Evolutionary conservation across 2,329 filamentous ascomycete genomes (phyloP).

Genomic region (Coniochaeta sp.): DNA sequence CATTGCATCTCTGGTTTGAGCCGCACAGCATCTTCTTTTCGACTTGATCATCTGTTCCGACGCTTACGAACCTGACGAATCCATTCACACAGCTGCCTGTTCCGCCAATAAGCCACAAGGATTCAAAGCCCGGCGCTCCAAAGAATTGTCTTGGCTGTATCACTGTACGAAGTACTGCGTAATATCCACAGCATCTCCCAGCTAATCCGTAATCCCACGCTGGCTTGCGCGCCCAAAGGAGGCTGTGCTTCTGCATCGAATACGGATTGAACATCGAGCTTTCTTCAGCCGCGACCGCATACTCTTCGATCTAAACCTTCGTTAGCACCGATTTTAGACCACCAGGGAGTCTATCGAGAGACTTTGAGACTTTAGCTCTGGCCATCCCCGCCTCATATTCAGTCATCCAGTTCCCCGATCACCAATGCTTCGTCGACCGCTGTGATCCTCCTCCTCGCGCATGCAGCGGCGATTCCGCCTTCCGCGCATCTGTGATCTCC

Average conservation of each 20-base stretch:
- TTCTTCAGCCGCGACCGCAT: background rate
- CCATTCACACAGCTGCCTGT: background rate
- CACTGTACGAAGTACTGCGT: too few relatives aligned
- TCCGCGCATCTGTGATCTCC: slow-evolving; percentile 14
- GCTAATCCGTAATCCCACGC: slow-evolving; percentile 1
- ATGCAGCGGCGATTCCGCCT: slow-evolving; percentile 21
- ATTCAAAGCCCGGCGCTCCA: background rate
- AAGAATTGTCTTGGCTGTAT: background rate
- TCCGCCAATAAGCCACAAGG: background rate
- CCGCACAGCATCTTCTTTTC: background rate
- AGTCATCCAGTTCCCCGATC: background rate
- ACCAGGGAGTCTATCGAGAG: background rate
- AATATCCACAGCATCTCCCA: slow-evolving; percentile 1
- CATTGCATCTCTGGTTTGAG: background rate
- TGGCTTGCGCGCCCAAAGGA: slow-evolving; percentile 1
- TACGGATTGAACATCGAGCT: background rate
- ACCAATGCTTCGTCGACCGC: background rate
- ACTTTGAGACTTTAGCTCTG: background rate
- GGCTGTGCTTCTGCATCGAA: slow-evolving; percentile 2
- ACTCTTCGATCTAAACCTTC: background rate
- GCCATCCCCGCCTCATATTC: background rate
- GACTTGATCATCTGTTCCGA: background rate
- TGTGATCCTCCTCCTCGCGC: slow-evolving; percentile 13
- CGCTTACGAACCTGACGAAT: background rate
- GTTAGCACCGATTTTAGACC: background rate